Evolutionary conservation across 2,329 filamentous ascomycete genomes (phyloP), one percentile per base, ranked within the genome.

Genomic region (Parastagonospora avenae): DNA sequence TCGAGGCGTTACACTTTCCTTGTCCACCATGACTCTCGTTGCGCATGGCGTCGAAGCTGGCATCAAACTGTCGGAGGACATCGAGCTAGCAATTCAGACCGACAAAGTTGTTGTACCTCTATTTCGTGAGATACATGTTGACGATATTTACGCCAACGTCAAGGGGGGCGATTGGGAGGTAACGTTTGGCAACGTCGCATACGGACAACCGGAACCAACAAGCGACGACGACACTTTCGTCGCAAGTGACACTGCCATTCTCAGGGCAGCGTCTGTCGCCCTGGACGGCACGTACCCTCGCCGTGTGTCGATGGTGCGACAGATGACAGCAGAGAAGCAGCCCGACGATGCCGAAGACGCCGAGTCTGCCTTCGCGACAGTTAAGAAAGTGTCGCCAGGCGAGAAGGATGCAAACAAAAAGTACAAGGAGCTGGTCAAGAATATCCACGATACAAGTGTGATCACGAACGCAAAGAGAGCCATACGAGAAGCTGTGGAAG

Each of bases 1-100:
- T 35, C 72, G 81, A n/a, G 81, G 80, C 0, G 61, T 81, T 4
- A 82, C 80, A 0, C 70, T 83, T n/a, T 79, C 75, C 1, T 62
- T 83, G 2, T 80, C 78, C 1, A 79, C 70, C 5, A 58, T 84
- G 48, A 82, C 76, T 3, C 69, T 81, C 24, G 74, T 78, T 4
- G 79, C 79, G 2, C 79, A 83, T 66, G 80, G 81, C 1, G 71
- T 83, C 24, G 80, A 84, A 57, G 76, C 82, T 4, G 81, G 79
- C 29, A 76, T 82, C 59, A 82, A 80, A 56, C 62, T 82, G 4
- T 75, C 76, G 6, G 76, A 80, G 37, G 80, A 82, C 41, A 78
- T 82, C 50, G 81, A 84, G 60, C 62, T 84, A 11, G 79, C 80
- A 0, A 77, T 83, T 39, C 77, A 79, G 50, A 75, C 73, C 2